These are phyloP conservation scores for Neonectria sp. DNA, from an alignment of 2,329 filamentous ascomycete genomes.

Conservation along the genomic window DNA sequence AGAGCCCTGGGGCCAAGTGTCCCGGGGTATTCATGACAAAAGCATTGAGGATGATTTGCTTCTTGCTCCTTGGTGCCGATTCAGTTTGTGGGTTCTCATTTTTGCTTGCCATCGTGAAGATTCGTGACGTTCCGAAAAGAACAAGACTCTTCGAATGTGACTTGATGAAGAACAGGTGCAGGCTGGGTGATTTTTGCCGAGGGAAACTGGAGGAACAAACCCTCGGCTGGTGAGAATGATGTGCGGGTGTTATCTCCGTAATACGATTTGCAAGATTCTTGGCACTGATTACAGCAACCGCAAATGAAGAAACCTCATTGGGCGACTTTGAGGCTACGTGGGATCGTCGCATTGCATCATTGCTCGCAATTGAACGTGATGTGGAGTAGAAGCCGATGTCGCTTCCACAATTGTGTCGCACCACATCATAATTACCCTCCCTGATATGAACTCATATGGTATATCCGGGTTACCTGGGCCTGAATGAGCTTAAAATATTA, in stretches of 20 bases:
- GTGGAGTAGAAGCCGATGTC: not conserved
- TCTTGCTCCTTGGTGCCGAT: not conserved
- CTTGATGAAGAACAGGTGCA: not conserved
- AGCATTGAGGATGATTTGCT: constrained; percentile 37
- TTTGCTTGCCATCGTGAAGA: not conserved
- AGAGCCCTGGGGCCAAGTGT: constrained; percentile 36
- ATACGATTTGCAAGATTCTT: not conserved
- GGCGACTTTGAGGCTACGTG: not conserved
- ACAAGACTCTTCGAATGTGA: not conserved
- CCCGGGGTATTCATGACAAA: constrained; percentile 39
- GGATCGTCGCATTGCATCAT: constrained; percentile 11
- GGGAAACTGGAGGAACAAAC: not conserved
- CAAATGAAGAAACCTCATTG: not conserved
- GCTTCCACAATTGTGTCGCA: not conserved
- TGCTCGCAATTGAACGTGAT: constrained; percentile 1
- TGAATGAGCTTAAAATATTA: not conserved
- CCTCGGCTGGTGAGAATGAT: not conserved
- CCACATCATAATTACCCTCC: not conserved
- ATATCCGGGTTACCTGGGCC: not conserved
- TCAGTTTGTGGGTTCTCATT: not conserved
- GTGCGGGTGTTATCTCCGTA: not conserved
- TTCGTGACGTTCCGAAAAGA: not conserved
- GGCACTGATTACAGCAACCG: not conserved
- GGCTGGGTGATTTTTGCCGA: not conserved
- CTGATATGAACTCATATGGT: not conserved